Base-by-base conservation (phyloP, 2,329 filamentous ascomycete genomes). In the Sphaceloma murrayae region DNA sequence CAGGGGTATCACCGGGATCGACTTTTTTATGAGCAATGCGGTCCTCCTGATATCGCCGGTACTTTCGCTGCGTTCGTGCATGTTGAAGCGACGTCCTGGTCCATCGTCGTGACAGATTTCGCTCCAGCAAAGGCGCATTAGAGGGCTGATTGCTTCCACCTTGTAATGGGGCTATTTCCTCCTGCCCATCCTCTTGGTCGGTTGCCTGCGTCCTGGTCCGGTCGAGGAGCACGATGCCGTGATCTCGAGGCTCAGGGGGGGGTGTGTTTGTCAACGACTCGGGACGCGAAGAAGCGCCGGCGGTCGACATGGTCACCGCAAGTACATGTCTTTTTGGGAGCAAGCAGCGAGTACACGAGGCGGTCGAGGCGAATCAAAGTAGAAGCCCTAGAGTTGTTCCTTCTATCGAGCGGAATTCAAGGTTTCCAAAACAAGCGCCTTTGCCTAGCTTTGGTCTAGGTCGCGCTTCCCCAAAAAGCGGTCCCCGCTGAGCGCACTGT, bases 151-250 rank as follows among this genome's bases (percentile, higher is more conserved):
- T 17, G n/a, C 30, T 34, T 8, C 27, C 11, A 45, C 29, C 27
- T 38, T 44, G 10, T 17, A 16, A 18, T 19, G 43, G n/a, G 45
- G 45, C 3, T 27, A 30, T 31, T 47, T 40, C 18, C 18, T 13
- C 14, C n/a, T 26, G 30, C 21, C n/a, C 18, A 9, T 8, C 33
- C 24, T 48, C 46, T 14, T 32, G 39, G 10, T 43, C 34, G 10
- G 34, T 18, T 16, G 33, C 33, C 29, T 38, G 21, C 4, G 34
- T 14, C 6, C 61, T 59, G 24, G 67, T 64, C 38, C 65, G 64
- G 59, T 85, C 80, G 52, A 84, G 68, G 27, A 88, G 74, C 52
- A 59, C 64, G 56, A 88, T 87, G 59, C 80, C 78, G 61, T 85
- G 82, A 54, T 82, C 78, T 56, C 43, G 57, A 51, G 40, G 47